Base-by-base conservation (phyloP, 2,329 filamentous ascomycete genomes). In the Colletotrichum sp. region DNA sequence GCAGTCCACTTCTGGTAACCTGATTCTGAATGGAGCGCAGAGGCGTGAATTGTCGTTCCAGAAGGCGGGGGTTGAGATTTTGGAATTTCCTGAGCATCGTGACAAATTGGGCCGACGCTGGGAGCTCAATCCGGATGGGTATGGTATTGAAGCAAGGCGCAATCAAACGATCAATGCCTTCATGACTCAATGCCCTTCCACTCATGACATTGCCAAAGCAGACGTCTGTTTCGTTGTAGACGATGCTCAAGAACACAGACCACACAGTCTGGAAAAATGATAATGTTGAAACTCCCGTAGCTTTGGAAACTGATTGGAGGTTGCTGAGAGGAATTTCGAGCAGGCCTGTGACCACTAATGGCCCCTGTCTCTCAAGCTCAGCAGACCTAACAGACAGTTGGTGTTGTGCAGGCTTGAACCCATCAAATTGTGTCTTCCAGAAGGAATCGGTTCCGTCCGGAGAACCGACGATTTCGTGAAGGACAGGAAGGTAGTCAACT, bases 91-190 rank as follows among this genome's bases (percentile, higher is more conserved):
- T 90, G 30, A 94, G 84, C 13, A 96, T 81, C 7, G 92, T 89
- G 1, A 87, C 79, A 72, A 92, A 92, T 18, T 87, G 89, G 1
- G 82, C 85, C 3, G 82, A 82, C 4, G 81, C 81, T 2, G 87
- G 84, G 12, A 94, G 76, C 36, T 91, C 84, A 18, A 92, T 84
- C 30, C 95, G 90, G 3, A 96, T 81, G 0, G 96, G 95, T 14
- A 98, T 84, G 0, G 96, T 98, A 81, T 98, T 98, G 87, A 98
- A 98, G 82, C 95, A 98, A 0, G 96, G 96, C 0, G 95, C 95
- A n/a, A 97, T 90, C 7, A 98, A 89, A 5, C 89, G 87, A 48
- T 96, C 92, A 13, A 96, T 86, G 0, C 89, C 90, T 7, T 93
- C 89, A 4, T 96, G 82, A 0, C 91, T 85, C 12, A 95, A 81